A percentile compares a stretch with the other conserved stretches of the same genome.
These are phyloP conservation scores for Annulohypoxylon maeteangense DNA, from an alignment of 495 filamentous ascomycete genomes.

Conservation along the genomic window DNA sequence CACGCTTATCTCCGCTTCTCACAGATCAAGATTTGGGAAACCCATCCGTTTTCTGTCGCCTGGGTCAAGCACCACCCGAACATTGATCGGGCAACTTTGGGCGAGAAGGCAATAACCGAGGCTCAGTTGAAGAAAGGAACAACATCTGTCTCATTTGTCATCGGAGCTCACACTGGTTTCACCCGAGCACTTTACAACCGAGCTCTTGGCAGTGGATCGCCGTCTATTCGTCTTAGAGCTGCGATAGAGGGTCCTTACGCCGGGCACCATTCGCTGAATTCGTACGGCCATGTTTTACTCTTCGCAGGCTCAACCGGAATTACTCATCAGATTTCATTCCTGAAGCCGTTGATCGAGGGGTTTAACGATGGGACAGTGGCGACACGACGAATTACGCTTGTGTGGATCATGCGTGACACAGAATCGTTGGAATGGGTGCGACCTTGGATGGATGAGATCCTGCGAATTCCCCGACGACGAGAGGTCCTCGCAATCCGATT, in stretches of 20 bases:
- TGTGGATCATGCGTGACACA: constrained; percentile 91
- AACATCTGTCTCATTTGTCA: constrained; percentile 77
- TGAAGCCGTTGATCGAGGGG: constrained; percentile 80
- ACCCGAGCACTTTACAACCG: constrained; percentile 80
- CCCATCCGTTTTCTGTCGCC: constrained; percentile 92
- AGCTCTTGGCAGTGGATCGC: constrained; percentile 33
- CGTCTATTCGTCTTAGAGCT: constrained; percentile 52
- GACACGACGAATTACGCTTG: constrained; percentile 79
- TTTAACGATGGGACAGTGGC: constrained; percentile 79
- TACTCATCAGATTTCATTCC: constrained; percentile 91
- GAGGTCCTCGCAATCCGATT: constrained; percentile 85
- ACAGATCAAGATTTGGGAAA: constrained; percentile 79
- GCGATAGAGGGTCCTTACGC: constrained; percentile 89
- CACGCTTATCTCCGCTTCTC: constrained; percentile 90
- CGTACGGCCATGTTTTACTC: constrained; percentile 89
- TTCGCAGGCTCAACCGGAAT: constrained; percentile 95
- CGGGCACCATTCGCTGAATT: constrained; percentile 81
- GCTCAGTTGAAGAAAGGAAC: constrained; percentile 45
- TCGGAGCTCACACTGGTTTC: constrained; percentile 87
- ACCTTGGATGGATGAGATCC: constrained; percentile 90
- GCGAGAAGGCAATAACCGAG: constrained; percentile 31
- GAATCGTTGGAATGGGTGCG: constrained; percentile 93
- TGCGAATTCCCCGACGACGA: constrained; percentile 78
- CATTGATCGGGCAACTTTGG: constrained; percentile 33
- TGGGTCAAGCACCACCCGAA: constrained; percentile 70